Evolutionary conservation across 176 grass and related monocot species (phyloP).

Genomic region (Aegilops speltoides): DNA sequence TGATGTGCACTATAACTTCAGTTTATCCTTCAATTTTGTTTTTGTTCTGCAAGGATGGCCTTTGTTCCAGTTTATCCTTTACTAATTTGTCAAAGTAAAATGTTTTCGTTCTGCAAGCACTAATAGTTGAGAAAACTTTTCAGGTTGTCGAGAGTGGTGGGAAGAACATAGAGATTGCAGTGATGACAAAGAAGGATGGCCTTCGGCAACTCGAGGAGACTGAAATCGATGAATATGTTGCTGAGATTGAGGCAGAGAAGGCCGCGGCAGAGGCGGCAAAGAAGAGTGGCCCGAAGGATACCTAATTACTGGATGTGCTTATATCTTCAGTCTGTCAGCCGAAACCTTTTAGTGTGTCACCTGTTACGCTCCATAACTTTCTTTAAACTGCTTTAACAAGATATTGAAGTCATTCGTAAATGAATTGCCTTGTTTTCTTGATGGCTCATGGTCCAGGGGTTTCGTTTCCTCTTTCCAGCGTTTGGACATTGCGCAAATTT

Average conservation of each 20-base stretch:
- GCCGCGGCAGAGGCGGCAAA: slow-evolving; percentile 94
- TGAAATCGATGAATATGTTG: slow-evolving; percentile 92
- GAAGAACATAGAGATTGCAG: slow-evolving; percentile 94
- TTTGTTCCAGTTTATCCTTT: no score
- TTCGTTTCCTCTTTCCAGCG: neutral
- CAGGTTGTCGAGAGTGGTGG: slow-evolving; percentile 93
- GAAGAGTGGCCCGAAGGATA: slow-evolving; percentile 67
- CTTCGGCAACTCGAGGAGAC: slow-evolving; percentile 69
- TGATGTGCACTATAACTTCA: neutral
- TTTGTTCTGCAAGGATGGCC: no score
- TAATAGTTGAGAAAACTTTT: neutral
- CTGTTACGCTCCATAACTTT: neutral
- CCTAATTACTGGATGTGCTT: slow-evolving; percentile 28
- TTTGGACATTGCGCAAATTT: neutral
- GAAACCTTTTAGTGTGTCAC: neutral
- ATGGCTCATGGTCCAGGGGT: neutral
- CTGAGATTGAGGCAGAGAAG: slow-evolving; percentile 96
- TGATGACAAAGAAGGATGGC: slow-evolving; percentile 73
- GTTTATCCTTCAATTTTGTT: neutral
- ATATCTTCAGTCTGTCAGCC: neutral
- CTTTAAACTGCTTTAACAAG: slow-evolving; percentile 33
- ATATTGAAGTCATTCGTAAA: neutral
- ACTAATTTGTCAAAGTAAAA: no score
- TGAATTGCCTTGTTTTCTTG: neutral
- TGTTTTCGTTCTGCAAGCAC: neutral